A percentile compares a stretch with the other conserved stretches of the same genome.
These are phyloP conservation scores for Vairimorpha necatrix DNA, from an alignment of 371 early-diverging fungal species.

Conservation along the genomic window DNA sequence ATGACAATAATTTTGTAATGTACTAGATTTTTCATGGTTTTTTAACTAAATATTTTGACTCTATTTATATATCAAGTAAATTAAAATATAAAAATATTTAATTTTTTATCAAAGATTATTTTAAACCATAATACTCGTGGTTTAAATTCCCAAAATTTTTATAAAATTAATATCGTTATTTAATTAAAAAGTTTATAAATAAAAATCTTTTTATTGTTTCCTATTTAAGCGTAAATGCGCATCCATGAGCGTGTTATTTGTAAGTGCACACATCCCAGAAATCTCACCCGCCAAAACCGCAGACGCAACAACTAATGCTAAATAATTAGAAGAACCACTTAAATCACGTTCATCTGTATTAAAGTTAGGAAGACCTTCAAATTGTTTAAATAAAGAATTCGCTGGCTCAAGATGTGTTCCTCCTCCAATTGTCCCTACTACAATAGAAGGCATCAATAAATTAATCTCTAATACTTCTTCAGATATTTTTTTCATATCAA, in stretches of 20 bases:
- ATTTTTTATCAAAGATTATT: too few relatives aligned
- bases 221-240: conserved; percentile 46
- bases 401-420: conserved; percentile 81
- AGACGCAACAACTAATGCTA: conserved; percentile 80
- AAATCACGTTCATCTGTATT: conserved; percentile 69
- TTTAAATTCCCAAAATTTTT: too few relatives aligned
- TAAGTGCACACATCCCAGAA: conserved; percentile 68
- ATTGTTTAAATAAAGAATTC: conserved; percentile 76
- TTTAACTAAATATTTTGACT: too few relatives aligned
- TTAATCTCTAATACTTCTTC: conserved; percentile 72
- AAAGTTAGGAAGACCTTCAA: conserved; percentile 74
- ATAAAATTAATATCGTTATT: too few relatives aligned
- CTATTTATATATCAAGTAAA: too few relatives aligned
- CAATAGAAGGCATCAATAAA: conserved; percentile 85
- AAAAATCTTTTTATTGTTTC: conserved; percentile 6
- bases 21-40: too few relatives aligned
- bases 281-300: conserved; percentile 92
- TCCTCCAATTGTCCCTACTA: conserved; percentile 88
- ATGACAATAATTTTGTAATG: too few relatives aligned
- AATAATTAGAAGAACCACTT: conserved; percentile 71
- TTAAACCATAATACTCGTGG: too few relatives aligned
- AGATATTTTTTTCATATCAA: conserved; percentile 78
- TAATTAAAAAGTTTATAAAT: too few relatives aligned
- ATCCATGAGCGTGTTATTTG: conserved; percentile 41
- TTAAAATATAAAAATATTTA: too few relatives aligned